These are phyloP conservation scores for Candida mesenterica DNA, from an alignment of 1,139 yeast species.

Conservation along the genomic window DNA sequence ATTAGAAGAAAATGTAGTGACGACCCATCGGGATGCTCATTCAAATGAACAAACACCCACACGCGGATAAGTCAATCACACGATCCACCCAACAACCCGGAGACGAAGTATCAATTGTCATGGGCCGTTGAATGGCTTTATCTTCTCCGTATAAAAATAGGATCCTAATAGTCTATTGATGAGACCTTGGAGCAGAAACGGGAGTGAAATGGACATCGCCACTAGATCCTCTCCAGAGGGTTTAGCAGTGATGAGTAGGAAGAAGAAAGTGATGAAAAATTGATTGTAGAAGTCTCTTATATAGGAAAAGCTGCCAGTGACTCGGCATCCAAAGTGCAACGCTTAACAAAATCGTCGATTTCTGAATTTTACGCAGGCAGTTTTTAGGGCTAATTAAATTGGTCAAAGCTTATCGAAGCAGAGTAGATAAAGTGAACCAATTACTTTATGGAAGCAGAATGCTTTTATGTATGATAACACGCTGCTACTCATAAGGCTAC, in stretches of 20 bases:
- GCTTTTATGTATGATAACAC: too few relatives aligned
- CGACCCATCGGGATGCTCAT: conserved; percentile 19
- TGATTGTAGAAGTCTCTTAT: too few relatives aligned
- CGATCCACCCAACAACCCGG: conserved; percentile 38
- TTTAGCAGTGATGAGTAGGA: conserved; percentile 2
- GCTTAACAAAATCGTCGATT: too few relatives aligned
- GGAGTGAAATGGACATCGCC: conserved; percentile 41
- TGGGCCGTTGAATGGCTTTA: conserved; percentile 44
- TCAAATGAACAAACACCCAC: conserved; percentile 15
- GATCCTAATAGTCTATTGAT: conserved; percentile 60
- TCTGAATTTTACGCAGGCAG: too few relatives aligned
- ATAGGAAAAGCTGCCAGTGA: too few relatives aligned
- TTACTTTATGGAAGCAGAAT: too few relatives aligned
- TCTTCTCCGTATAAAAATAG: conserved; percentile 60
- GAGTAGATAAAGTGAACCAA: too few relatives aligned
- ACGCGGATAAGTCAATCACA: conserved; percentile 32
- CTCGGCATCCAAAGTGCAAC: too few relatives aligned
- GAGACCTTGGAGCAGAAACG: conserved; percentile 70
- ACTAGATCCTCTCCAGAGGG: conserved; percentile 8
- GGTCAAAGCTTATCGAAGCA: too few relatives aligned
- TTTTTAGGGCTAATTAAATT: too few relatives aligned
- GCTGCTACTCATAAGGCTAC: too few relatives aligned
- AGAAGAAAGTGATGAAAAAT: neutral
- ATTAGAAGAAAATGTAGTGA: conserved; percentile 22
- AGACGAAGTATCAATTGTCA: conserved; percentile 42